Evolutionary conservation across 2,329 filamentous ascomycete genomes (phyloP).

Genomic region (Calonectria hongkongensis): DNA sequence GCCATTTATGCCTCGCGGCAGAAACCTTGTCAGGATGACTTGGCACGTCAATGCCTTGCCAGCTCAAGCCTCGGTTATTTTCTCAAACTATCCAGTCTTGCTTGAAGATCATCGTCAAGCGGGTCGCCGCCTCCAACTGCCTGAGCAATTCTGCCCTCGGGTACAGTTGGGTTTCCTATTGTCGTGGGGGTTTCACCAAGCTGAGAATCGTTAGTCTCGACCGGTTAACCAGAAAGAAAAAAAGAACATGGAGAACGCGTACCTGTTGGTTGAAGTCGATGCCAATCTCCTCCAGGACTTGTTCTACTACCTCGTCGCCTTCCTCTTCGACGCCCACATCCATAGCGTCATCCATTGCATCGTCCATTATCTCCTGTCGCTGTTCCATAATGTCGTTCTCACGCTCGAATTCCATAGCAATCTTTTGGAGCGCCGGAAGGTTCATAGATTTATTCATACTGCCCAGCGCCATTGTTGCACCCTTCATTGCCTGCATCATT

Average conservation of each 20-base stretch:
- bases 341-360: conserved; percentile 97
- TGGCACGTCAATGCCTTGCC: conserved; percentile 10
- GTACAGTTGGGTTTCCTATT: conserved; percentile 82
- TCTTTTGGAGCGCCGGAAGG: conserved; percentile 93
- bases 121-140: conserved; percentile 82
- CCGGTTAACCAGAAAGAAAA: conserved; percentile 51
- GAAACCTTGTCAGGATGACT: conserved; percentile 11
- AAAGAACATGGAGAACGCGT: conserved; percentile 60
- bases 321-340: conserved; percentile 94
- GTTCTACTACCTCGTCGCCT: conserved; percentile 96
- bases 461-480: conserved; percentile 91
- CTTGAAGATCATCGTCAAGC: conserved; percentile 95
- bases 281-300: conserved; percentile 97
- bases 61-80: conserved; percentile 61
- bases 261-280: conserved; percentile 94
- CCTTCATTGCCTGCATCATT: conserved; percentile 99
- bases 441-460: conserved; percentile 99
- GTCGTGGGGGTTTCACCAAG: conserved; percentile 93
- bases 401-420: conserved; percentile 99
- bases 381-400: conserved; percentile 99
- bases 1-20: conserved; percentile 17
- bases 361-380: conserved; percentile 99
- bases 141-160: conserved; percentile 88
- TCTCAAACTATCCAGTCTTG: conserved; percentile 90
- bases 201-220: conserved; percentile 67